phyloP scores from a whole-genome alignment of 1,284 basidiomycete genomes.

The Boletus mariae region DNA sequence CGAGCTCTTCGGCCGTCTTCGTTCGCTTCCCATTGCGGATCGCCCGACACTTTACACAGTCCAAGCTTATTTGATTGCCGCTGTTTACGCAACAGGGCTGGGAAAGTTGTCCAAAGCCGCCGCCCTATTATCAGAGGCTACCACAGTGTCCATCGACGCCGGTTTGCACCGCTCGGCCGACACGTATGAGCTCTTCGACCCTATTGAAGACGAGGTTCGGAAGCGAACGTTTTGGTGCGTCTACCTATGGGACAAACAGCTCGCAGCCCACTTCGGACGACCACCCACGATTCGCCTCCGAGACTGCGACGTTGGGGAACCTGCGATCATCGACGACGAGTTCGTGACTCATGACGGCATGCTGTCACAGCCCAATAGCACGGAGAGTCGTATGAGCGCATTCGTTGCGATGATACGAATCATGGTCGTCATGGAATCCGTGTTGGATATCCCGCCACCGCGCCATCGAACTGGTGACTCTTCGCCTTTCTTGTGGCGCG shows the following conservation, averaged over 20 bases:
- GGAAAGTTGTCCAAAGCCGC: slow-evolving; percentile 86
- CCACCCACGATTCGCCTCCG: slow-evolving; percentile 80
- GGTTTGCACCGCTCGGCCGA: slow-evolving; percentile 84
- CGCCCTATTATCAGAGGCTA: slow-evolving; percentile 76
- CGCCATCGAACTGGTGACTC: slow-evolving; percentile 51
- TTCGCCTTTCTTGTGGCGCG: slow-evolving; percentile 60
- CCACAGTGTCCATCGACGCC: slow-evolving; percentile 81
- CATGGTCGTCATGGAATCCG: slow-evolving; percentile 80
- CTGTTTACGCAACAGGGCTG: slow-evolving; percentile 83
- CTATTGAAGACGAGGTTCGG: slow-evolving; percentile 82
- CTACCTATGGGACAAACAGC: slow-evolving; percentile 91
- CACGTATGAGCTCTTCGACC: slow-evolving; percentile 84
- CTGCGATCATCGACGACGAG: slow-evolving; percentile 83
- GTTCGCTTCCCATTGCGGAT: slow-evolving; percentile 84
- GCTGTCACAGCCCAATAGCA: slow-evolving; percentile 63
- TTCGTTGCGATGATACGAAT: slow-evolving; percentile 74
- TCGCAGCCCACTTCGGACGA: slow-evolving; percentile 79
- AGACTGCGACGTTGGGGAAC: slow-evolving; percentile 85
- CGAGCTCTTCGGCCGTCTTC: slow-evolving; percentile 77
- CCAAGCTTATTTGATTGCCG: slow-evolving; percentile 82
- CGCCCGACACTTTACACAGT: slow-evolving; percentile 86
- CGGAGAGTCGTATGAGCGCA: slow-evolving; percentile 72
- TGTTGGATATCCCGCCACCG: slow-evolving; percentile 68
- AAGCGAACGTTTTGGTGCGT: slow-evolving; percentile 94
- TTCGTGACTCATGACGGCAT: slow-evolving; percentile 73